Base-by-base conservation (phyloP, 129 eudicot genomes). In the Tagetes erecta region DNA sequence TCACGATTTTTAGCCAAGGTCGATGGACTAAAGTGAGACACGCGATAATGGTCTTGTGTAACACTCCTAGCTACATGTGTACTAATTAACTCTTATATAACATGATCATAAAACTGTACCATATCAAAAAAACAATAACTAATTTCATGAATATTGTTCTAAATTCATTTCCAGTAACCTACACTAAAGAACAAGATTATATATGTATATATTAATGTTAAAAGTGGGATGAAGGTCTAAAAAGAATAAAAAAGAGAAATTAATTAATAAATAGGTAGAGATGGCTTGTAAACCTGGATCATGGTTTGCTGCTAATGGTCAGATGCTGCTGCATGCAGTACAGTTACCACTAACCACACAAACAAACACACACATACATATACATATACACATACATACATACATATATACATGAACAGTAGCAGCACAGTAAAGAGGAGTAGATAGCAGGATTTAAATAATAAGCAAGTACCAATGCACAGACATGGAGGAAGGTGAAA, bases 401-500 rank as follows among this genome's bases (percentile, higher is more conserved):
- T 27, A 70, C 40, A 42, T 64, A 59, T 44, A 36, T n/a, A 11
- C 11, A 47, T 3, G 56, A 37, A 78, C 68, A 33, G 49, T 71
- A 70, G 47, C 35, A 59, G 52, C 53, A 63, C 47, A 37, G 47
- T 42, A 8, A 59, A 76, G 76, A 78, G 77, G 45, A 78, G 67
- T 71, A 30, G 37, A 59, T 58, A 58, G 64, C 66, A 59, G 66
- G 20, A 34, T 59, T 62, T 62, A 62, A 62, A 62, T 65, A 74
- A 79, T 72, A 79, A 73, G 74, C 83, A 79, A 79, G 83, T 79
- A 79, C 83, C 83, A 72, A 72, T 65, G 83, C 83, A 79, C 83
- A 79, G 83, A 79, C 83, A 79, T 67, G 84, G 80, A 75, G 80
- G 84, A 80, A 60, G 80, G 80, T 66, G 70, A 80, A 58, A 45